These are phyloP conservation scores for Daldinia concentrica DNA, from an alignment of 495 filamentous ascomycete genomes.

Conservation along the genomic window DNA sequence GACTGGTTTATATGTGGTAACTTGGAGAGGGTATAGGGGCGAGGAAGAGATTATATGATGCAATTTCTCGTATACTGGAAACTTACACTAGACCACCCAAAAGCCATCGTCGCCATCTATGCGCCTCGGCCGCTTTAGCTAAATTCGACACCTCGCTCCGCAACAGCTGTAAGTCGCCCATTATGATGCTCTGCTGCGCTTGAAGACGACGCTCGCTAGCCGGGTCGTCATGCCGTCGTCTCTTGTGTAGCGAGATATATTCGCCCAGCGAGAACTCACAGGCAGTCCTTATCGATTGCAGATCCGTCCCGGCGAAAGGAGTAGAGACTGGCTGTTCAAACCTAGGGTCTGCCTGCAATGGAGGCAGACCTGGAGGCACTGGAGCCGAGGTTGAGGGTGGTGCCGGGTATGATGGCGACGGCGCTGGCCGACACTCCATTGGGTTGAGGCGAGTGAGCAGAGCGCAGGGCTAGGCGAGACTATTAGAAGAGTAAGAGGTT, in stretches of 20 bases:
- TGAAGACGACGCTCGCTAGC: slow-evolving; percentile 46
- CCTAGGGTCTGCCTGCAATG: slow-evolving; percentile 21
- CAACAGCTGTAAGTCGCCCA: slow-evolving; percentile 48
- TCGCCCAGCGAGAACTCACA: slow-evolving; percentile 50
- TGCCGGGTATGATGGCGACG: slow-evolving; percentile 33
- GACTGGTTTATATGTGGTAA: not conserved
- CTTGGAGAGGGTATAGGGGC: not conserved
- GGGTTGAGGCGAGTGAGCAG: not conserved
- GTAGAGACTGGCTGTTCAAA: slow-evolving; percentile 30
- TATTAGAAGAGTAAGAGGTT: not conserved
- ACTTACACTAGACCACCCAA: slow-evolving; percentile 55
- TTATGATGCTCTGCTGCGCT: slow-evolving; percentile 47
- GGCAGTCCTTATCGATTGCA: slow-evolving; percentile 36
- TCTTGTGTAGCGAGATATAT: slow-evolving; percentile 47
- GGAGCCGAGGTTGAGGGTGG: slow-evolving; percentile 24
- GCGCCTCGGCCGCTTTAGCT: slow-evolving; percentile 46
- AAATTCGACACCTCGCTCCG: slow-evolving; percentile 45
- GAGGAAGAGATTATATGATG: not conserved
- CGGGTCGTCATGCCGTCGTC: slow-evolving; percentile 24
- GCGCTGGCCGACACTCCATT: slow-evolving; percentile 35
- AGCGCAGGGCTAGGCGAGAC: not conserved
- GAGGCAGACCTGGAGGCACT: slow-evolving; percentile 13
- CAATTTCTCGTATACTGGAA: not conserved
- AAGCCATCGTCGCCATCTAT: slow-evolving; percentile 55
- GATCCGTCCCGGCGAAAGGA: slow-evolving; percentile 27